Evolutionary conservation across 108 stramenopile genomes (phyloP), one percentile per base, ranked within the genome.

Genomic region (Schizochytrium sp.): DNA sequence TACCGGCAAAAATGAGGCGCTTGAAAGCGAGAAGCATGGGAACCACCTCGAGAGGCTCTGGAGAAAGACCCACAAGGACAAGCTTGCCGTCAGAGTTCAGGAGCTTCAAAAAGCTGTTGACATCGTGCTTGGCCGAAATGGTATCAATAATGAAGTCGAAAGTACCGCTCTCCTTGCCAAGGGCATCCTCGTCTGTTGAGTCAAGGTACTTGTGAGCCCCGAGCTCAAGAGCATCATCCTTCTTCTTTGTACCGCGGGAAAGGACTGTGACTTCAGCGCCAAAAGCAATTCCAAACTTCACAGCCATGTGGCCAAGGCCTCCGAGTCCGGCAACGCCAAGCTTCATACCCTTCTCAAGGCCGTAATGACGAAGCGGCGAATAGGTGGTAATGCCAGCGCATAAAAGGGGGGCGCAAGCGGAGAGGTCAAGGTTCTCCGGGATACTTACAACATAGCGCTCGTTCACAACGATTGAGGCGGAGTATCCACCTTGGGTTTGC

Each of bases 301-400:
- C 88, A 38, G 87, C 95, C 92, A 94, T 91, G 83, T 92, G 91
- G 56, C 95, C 95, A 15, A 95, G 90, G 46, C 95, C 95, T 55
- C 95, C 95, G 89, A 94, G 90, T 13, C 95, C 95, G 13, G 91
- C 91, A 69, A 95, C 76, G 13, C 91, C 95, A 0, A 95, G 90
- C 40, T 64, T 88, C 87, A 91, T 90, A 17, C 91, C 92, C 28
- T 88, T 69, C 55, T 69, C 69, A 15, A 57, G 42, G 87, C 92
- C 91, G 44, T 91, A 90, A 76, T 90, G 91, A 53, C 90, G 88
- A 69, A 95, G 83, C 5, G 94, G 94, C 12, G 61, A 87, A 87
- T 92, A 96, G 53, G 61, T 89, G 60, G 95, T 96, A 53, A 95
- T 92, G 57, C 95, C 95, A 49, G 94, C 94, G 89, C 95, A 96